Conservation (phyloP, 768 basidiomycete genomes). For the Lactifluus volemus region DNA sequence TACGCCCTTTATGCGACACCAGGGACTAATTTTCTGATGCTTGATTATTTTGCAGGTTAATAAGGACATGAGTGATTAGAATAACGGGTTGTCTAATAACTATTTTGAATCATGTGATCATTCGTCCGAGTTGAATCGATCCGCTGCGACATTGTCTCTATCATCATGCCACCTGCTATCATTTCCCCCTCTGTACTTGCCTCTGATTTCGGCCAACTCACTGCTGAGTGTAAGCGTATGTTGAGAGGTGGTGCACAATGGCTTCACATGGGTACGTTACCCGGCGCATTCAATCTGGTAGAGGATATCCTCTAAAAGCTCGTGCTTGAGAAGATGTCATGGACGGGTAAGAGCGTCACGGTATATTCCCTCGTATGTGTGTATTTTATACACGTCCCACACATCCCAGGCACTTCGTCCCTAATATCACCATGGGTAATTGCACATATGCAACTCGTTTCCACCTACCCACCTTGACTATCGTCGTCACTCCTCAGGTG, state of each 20-base stretch:
- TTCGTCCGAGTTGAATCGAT: background rate
- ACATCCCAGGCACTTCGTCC: conserved; percentile 82
- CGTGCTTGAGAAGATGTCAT: conserved; percentile 67
- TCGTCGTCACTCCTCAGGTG: conserved; percentile 39
- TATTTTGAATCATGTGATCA: background rate
- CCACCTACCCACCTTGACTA: conserved; percentile 9
- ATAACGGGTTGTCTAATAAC: conserved; percentile 12
- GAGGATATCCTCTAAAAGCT: background rate
- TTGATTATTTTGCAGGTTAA: conserved; percentile 38
- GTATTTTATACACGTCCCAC: background rate
- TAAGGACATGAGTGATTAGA: conserved; percentile 46
- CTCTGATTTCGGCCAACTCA: conserved; percentile 92
- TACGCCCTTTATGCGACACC: conserved; percentile 27
- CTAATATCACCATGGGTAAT: conserved; percentile 95
- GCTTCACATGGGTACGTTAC: conserved; percentile 88
- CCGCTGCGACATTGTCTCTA: background rate
- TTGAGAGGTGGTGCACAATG: conserved; percentile 92
- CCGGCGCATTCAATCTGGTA: background rate
- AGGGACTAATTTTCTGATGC: conserved; percentile 2
- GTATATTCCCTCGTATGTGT: background rate
- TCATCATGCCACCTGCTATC: conserved; percentile 74
- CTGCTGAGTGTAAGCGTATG: conserved; percentile 95
- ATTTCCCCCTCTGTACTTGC: conserved; percentile 96
- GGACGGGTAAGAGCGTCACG: conserved; percentile 65
- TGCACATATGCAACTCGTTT: conserved; percentile 14